phyloP scores from a whole-genome alignment of 495 filamentous ascomycete species.

The Aspergillus affinis region DNA sequence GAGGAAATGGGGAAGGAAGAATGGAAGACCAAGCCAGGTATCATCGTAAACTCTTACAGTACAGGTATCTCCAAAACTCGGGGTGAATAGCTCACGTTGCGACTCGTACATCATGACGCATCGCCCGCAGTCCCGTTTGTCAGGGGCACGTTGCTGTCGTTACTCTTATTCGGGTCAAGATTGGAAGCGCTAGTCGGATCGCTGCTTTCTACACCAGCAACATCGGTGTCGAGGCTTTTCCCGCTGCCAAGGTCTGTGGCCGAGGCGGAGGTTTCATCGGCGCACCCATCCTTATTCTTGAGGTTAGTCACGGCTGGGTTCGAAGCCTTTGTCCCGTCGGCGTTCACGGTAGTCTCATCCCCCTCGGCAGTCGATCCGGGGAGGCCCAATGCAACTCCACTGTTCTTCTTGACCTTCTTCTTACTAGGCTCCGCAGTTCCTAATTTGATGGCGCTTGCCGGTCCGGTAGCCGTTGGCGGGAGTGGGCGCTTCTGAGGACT shows the following conservation, averaged over 20 bases:
- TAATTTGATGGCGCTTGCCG: slow-evolving; percentile 22
- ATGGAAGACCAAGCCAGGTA: slow-evolving; percentile 5
- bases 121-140: slow-evolving; percentile 37
- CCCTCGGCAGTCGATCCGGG: slow-evolving; percentile 33
- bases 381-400: slow-evolving; percentile 33
- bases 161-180: slow-evolving; percentile 12
- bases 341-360: slow-evolving; percentile 23
- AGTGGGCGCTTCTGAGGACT: slow-evolving; percentile 83
- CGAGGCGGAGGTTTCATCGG: slow-evolving; percentile 10
- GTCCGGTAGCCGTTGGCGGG: slow-evolving; percentile 24
- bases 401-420: slow-evolving; percentile 51
- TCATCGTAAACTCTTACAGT: slow-evolving; percentile 7
- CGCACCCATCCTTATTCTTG: slow-evolving; percentile 18
- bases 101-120: slow-evolving; percentile 25
- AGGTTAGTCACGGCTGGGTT: slow-evolving; percentile 12
- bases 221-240: not conserved
- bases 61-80: slow-evolving; percentile 7
- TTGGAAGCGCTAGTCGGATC: slow-evolving; percentile 3
- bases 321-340: slow-evolving; percentile 26
- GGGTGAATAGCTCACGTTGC: not conserved
- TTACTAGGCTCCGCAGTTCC: slow-evolving; percentile 42
- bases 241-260: not conserved
- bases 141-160: slow-evolving; percentile 20
- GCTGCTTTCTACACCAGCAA: slow-evolving; percentile 11
- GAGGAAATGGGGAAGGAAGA: slow-evolving; percentile 2